Percentiles rank a stretch among this genome's conserved stretches.
Conservation (phyloP, 1,284 basidiomycete species). For the Leccinum griseonigrum region DNA sequence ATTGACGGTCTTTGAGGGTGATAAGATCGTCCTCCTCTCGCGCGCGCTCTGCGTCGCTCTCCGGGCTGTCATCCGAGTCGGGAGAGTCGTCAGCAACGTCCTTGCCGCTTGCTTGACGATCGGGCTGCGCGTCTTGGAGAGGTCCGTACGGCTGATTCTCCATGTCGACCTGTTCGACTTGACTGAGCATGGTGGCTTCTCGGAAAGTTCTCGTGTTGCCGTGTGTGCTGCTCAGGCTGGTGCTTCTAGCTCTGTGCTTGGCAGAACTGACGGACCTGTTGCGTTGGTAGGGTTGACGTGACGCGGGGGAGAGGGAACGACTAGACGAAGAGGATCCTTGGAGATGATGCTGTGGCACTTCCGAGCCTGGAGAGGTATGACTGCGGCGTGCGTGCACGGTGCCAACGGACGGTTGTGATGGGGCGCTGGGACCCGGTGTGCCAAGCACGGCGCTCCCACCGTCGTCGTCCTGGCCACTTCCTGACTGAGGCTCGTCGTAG, state of each 20-base stretch:
- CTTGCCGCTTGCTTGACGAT: constrained; percentile 29
- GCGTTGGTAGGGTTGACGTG: constrained; percentile 37
- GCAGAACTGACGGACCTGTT: constrained; percentile 50
- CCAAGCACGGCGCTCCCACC: too few species aligned
- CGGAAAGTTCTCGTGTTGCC: constrained; percentile 42
- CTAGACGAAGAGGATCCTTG: constrained; percentile 55
- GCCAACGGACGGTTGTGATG: constrained; percentile 11
- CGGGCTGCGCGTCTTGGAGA: constrained; percentile 27
- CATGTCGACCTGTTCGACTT: constrained; percentile 39
- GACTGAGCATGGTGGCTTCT: constrained; percentile 45
- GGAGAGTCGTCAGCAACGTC: constrained; percentile 25
- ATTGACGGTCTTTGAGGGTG: constrained; percentile 95
- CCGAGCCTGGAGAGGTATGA: constrained; percentile 48
- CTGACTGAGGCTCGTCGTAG: constrained; percentile 10
- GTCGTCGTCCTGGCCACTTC: constrained; percentile 13
- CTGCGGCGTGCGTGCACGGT: constrained; percentile 43
- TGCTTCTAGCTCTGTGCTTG: constrained; percentile 51
- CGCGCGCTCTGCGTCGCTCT: constrained; percentile 35
- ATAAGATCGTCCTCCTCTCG: constrained; percentile 81
- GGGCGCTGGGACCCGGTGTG: constrained; percentile 33
- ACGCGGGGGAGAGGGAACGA: constrained; percentile 41
- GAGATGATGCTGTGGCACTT: constrained; percentile 55
- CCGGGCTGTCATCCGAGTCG: constrained; percentile 36
- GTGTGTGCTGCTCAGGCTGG: constrained; percentile 57
- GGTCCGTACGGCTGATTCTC: constrained; percentile 33